Base-by-base conservation (phyloP, 352 stramenopile genomes). In the Poterioochromonas sp. region DNA sequence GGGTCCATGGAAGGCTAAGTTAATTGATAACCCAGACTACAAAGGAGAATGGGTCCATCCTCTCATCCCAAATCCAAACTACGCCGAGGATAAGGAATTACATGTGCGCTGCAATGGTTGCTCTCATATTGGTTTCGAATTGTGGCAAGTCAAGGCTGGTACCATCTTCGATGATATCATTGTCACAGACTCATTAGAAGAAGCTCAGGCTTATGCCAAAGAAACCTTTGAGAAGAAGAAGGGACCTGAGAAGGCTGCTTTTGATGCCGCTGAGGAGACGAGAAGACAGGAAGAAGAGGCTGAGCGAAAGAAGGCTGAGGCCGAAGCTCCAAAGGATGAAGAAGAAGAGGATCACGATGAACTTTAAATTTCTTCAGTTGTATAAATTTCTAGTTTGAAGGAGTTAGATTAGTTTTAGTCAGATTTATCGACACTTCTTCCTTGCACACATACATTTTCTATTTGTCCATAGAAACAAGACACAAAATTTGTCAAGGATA, bases 161-260 rank as follows among this genome's bases (percentile, higher is more conserved):
- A 98, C 94, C 34, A 87, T 98, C 62, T 99, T 99, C 83, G 96
- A 99, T 84, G 94, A 99, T 85, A 99, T 99, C 80, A 88, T 98
- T 58, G 86, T 99, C 65, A 98, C 94, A 15, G 95, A 99, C 86
- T 94, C 90, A 81, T 85, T 96, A 70, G 91, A 95, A 34, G 91
- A 97, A 80, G 96, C 90, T 0, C 83, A 93, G 76, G 86, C 84
- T 62, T 94, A 92, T 83, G 92, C 89, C 2, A 82, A 93, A 77
- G 87, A 95, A 69, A 94, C 89, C 29, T 96, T 91, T 74, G 87
- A 89, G 41, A 87, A 87, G 77, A 95, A 97, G 87, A 96, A 97
- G 82, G 90, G 93, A 74, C 91, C 89, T 82, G 95, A 99, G 85
- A 96, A 97, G 83, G 88, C 88, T 18, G 94, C 96, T 82, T 89